Percentiles rank a stretch among this genome's conserved stretches.
Evolutionary conservation across 176 grass and related monocot genomes (phyloP).

Genomic region (Tillandsia leiboldiana): DNA sequence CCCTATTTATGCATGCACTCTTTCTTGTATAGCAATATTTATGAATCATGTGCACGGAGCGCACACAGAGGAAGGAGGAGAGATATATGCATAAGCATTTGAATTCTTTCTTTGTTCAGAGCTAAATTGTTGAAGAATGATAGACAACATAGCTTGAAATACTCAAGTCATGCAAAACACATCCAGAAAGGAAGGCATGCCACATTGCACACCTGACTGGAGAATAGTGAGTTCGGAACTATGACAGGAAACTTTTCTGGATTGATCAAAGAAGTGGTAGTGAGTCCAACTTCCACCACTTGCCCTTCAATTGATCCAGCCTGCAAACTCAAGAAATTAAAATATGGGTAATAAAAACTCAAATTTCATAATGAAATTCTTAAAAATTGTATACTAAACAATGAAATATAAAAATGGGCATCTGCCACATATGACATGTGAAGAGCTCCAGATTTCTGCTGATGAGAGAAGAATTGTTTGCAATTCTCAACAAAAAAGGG

Average conservation of each 20-base stretch:
- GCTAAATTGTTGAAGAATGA: background rate
- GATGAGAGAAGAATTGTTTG: no score
- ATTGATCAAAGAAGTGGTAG: constrained; percentile 69
- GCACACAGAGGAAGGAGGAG: no score
- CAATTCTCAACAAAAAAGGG: no score
- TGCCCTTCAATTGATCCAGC: constrained; percentile 83
- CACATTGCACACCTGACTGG: constrained; percentile 61
- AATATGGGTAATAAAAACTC: background rate
- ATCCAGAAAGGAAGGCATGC: constrained; percentile 5
- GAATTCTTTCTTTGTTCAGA: background rate
- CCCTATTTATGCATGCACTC: no score
- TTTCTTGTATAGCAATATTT: no score
- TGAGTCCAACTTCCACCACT: constrained; percentile 81
- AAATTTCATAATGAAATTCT: background rate
- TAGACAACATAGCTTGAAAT: constrained; percentile 1
- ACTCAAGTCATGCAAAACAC: constrained; percentile 3
- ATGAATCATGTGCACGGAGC: no score
- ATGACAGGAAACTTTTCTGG: constrained; percentile 88
- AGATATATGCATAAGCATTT: background rate
- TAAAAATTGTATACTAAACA: background rate
- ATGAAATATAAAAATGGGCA: no score
- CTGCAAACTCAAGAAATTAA: constrained; percentile 29
- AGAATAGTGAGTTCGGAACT: constrained; percentile 91
- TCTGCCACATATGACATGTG: no score
- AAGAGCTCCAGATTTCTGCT: no score